These are phyloP conservation scores for Tolypocladium ovalisporum DNA, from an alignment of 2,329 filamentous ascomycete genomes.

Conservation along the genomic window DNA sequence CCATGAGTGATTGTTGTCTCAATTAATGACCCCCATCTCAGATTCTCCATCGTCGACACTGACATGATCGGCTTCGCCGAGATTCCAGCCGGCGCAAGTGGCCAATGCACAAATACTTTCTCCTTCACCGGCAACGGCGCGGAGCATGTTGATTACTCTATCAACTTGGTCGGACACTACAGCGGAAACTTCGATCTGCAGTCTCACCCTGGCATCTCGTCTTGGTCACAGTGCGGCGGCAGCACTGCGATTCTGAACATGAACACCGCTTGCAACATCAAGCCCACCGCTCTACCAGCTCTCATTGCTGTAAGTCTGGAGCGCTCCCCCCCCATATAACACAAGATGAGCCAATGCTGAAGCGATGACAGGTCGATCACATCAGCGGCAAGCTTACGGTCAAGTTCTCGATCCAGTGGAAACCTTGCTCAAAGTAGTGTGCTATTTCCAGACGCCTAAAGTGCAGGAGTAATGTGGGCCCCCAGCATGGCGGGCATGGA, in stretches of 20 bases:
- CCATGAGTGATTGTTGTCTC: not conserved
- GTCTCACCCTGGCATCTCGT: slow-evolving; percentile 8
- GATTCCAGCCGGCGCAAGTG: slow-evolving; percentile 10
- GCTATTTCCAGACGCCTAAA: not conserved
- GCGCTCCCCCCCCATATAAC: too few relatives aligned
- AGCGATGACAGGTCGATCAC: slow-evolving; percentile 16
- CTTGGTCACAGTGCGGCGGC: slow-evolving; percentile 14
- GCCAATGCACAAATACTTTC: slow-evolving; percentile 14
- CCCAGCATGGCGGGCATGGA: too few relatives aligned
- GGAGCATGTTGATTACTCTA: slow-evolving; percentile 9
- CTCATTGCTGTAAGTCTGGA: slow-evolving; percentile 13
- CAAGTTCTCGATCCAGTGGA: slow-evolving; percentile 13
- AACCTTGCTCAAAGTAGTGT: slow-evolving; percentile 4
- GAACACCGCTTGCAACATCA: slow-evolving; percentile 15
- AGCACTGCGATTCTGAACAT: slow-evolving; percentile 16
- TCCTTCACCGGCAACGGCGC: slow-evolving; percentile 13
- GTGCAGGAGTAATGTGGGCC: too few relatives aligned
- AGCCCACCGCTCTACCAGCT: slow-evolving; percentile 10
- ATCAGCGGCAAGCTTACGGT: slow-evolving; percentile 14
- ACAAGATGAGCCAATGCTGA: too few relatives aligned
- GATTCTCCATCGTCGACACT: slow-evolving; percentile 14
- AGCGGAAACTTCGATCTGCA: slow-evolving; percentile 11
- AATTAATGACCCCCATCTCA: not conserved
- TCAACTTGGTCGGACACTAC: slow-evolving; percentile 8
- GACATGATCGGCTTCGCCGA: slow-evolving; percentile 15